Conservation (phyloP, 1,284 basidiomycete species). For the Cutaneotrichosporon sp. region DNA sequence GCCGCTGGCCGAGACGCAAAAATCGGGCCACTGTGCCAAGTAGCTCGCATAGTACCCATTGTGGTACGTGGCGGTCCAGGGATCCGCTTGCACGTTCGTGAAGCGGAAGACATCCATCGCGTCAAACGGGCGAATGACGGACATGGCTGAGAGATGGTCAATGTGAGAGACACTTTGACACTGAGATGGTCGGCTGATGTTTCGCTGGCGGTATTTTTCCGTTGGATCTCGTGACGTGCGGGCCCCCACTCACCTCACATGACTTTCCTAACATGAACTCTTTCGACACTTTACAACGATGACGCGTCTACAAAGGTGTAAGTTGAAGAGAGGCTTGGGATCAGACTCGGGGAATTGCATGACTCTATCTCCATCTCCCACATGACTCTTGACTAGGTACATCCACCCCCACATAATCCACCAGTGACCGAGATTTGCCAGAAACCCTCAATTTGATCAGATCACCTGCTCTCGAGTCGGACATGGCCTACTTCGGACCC, state of each 20-base stretch:
- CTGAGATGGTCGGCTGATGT: neutral
- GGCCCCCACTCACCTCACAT: slow-evolving; percentile 1
- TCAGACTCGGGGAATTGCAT: neutral
- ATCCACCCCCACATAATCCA: neutral
- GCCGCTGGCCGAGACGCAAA: slow-evolving; percentile 38
- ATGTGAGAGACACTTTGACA: neutral
- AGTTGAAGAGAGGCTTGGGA: no score
- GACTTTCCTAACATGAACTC: neutral
- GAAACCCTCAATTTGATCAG: neutral
- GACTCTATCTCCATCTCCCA: neutral
- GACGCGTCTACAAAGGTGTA: neutral
- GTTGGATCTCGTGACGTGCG: neutral
- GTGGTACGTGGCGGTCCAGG: slow-evolving; percentile 58
- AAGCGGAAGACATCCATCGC: slow-evolving; percentile 55
- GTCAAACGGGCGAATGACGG: slow-evolving; percentile 55
- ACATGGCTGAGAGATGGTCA: slow-evolving; percentile 43
- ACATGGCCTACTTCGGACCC: neutral
- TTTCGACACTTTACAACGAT: neutral
- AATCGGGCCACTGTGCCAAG: slow-evolving; percentile 47
- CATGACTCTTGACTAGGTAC: neutral
- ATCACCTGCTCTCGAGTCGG: neutral
- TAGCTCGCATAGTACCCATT: slow-evolving; percentile 50
- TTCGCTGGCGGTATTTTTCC: neutral
- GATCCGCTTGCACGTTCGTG: slow-evolving; percentile 57
- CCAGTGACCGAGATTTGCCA: neutral